Percentiles rank a stretch among this genome's conserved stretches.
Evolutionary conservation across 164 flowering plant genomes (phyloP).

Genomic region (Umbellularia californica): DNA sequence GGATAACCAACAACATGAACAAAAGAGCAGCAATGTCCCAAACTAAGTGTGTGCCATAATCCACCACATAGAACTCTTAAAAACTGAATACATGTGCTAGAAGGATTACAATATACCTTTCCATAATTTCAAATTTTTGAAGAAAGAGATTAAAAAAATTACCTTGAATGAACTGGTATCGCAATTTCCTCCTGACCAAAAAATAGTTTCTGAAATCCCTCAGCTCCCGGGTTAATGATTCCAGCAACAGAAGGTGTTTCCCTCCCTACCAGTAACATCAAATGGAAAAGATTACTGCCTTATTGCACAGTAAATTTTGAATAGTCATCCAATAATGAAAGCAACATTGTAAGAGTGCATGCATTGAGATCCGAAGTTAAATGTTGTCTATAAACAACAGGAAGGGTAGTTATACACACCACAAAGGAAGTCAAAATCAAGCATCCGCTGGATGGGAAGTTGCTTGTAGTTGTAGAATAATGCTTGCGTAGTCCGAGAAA

Average conservation of each 20-base stretch:
- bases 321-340: not conserved
- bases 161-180: conserved; percentile 93
- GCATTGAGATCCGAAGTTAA: not conserved
- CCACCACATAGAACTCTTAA: not conserved
- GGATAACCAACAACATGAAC: not conserved
- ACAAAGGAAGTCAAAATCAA: conserved; percentile 97
- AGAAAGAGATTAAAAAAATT: not conserved
- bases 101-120: not conserved
- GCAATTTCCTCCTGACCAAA: conserved; percentile 99
- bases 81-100: not conserved
- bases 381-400: not conserved
- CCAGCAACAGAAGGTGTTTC: conserved; percentile 99
- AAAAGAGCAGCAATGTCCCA: not conserved
- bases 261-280: conserved; percentile 55
- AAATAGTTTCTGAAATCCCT: conserved; percentile 97
- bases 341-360: not conserved
- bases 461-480: conserved; percentile 94
- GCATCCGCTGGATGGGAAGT: conserved; percentile 97
- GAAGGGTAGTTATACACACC: conserved; percentile 35
- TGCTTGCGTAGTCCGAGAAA: conserved; percentile 91
- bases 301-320: not conserved
- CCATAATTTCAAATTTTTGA: not conserved
- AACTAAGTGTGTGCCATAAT: not conserved
- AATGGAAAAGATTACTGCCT: not conserved
- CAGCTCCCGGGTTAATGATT: conserved; percentile 89